Evolutionary conservation across 1,284 basidiomycete species (phyloP).

Genomic region (Heimioporus punctisporus): DNA sequence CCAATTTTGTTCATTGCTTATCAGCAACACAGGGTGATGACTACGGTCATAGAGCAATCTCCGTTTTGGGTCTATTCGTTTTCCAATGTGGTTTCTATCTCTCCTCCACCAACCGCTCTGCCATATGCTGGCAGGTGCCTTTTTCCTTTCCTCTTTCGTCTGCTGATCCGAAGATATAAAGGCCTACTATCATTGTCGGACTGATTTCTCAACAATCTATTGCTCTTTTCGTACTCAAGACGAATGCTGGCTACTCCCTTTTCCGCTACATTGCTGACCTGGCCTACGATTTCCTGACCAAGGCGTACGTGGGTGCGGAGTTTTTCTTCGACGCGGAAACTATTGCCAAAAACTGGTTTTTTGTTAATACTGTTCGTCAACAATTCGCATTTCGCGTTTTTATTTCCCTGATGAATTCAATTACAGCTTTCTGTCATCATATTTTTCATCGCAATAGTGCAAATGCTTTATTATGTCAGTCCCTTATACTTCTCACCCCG

Average conservation of each 20-base stretch:
- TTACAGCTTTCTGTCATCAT: conserved; percentile 72
- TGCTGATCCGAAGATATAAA: conserved; percentile 25
- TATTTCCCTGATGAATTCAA: conserved; percentile 8
- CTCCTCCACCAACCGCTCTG: conserved; percentile 58
- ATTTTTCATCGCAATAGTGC: conserved; percentile 88
- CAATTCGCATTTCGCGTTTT: background rate
- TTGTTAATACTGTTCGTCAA: conserved; percentile 67
- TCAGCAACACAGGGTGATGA: conserved; percentile 49
- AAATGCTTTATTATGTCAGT: conserved; percentile 79
- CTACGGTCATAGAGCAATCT: conserved; percentile 80
- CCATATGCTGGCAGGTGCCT: conserved; percentile 62
- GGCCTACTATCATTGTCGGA: conserved; percentile 84
- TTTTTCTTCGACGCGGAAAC: conserved; percentile 81
- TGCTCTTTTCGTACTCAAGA: conserved; percentile 87
- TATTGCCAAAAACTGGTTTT: conserved; percentile 75
- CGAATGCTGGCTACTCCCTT: conserved; percentile 75
- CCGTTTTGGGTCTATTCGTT: conserved; percentile 76
- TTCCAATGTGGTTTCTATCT: conserved; percentile 78
- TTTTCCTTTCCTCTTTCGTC: background rate
- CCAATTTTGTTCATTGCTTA: conserved; percentile 8
- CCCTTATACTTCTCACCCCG: background rate
- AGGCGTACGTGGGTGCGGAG: conserved; percentile 63
- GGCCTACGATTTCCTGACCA: conserved; percentile 70
- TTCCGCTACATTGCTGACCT: conserved; percentile 83
- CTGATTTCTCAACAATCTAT: conserved; percentile 84